Base-by-base conservation (phyloP, 805 yeast species). In the Barnettozyma salicaria region DNA sequence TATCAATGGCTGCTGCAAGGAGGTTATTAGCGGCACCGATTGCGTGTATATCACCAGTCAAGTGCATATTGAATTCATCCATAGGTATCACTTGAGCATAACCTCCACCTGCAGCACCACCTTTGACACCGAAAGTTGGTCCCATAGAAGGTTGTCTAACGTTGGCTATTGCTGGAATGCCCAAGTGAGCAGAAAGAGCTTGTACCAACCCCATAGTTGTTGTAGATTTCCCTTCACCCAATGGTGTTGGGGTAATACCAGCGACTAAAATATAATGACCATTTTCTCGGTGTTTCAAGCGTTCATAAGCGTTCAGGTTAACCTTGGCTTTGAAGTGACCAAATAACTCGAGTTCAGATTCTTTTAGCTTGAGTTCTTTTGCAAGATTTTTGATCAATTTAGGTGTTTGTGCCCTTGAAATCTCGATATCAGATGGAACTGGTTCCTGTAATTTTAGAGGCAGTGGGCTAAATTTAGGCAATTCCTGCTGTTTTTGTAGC, bases 61-160 rank as follows among this genome's bases (percentile, higher is more conserved):
- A 71, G 60, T 90, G 97, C 85, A 92, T 77, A 68, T 92, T 90
- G 71, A 90, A 90, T 65, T 90, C 97, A 63, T 90, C 98, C 97
- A 90, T 90, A 36, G 97, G 97, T 52, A 90, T 89, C 31, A 90
- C 97, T 65, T 90, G 97, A 2, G 97, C 75, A 63, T 88, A 90
- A 32, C 97, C 97, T 58, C 97, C 98, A 52, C 98, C 98, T 14
- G 97, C 97, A 40, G 98, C 98, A 62, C 97, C 97, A 56, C 98
- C 98, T 67, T 90, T 90, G 53, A 90, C 88, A 61, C 98, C 98
- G 54, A 90, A 90, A 14, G 97, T 90, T 35, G 98, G 98, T 27
- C 97, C 97, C 96, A 90, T 87, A 8, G 95, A 83, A 20, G 97
- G 97, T 61, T 90, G 98, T 61, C 98, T 83, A 35, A 90, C 96